phyloP scores from a whole-genome alignment of 768 basidiomycete species.

The Kwoniella botswanensis region DNA sequence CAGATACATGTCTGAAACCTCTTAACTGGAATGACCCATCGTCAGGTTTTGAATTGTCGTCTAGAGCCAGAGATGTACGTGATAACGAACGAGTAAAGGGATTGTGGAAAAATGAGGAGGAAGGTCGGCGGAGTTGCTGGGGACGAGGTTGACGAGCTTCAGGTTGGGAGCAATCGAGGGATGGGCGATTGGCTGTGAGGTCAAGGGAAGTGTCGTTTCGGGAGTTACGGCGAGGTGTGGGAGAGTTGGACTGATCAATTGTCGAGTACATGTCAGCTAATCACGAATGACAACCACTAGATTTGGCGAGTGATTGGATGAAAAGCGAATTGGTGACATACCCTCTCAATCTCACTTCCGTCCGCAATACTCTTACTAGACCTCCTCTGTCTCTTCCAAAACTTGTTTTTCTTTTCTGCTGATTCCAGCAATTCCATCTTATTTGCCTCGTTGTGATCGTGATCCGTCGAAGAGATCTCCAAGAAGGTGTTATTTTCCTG shows the following conservation, averaged over 20 bases:
- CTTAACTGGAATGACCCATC: slow-evolving; percentile 49
- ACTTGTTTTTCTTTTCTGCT: slow-evolving; percentile 34
- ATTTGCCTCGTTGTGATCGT: slow-evolving; percentile 5
- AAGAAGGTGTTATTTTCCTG: neutral
- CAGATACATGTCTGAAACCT: slow-evolving; percentile 48
- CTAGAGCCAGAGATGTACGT: slow-evolving; percentile 35
- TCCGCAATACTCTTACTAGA: slow-evolving; percentile 26
- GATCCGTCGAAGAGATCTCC: neutral
- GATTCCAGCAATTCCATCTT: slow-evolving; percentile 34
- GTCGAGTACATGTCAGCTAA: too few species aligned
- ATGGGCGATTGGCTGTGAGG: neutral
- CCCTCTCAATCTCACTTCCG: slow-evolving; percentile 18
- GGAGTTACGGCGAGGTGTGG: slow-evolving; percentile 31
- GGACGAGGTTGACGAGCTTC: slow-evolving; percentile 17
- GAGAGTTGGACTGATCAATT: slow-evolving; percentile 25
- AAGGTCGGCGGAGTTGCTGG: slow-evolving; percentile 36
- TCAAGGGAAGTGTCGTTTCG: slow-evolving; percentile 7
- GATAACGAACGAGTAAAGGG: slow-evolving; percentile 42
- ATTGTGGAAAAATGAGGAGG: slow-evolving; percentile 41
- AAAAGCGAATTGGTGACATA: slow-evolving; percentile 7
- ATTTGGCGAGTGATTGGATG: neutral
- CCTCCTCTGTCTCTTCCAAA: slow-evolving; percentile 37
- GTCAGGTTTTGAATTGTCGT: slow-evolving; percentile 27
- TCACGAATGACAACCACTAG: too few species aligned
- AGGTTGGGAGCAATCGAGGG: slow-evolving; percentile 8